Conservation (phyloP, 2,329 filamentous ascomycete species). For the Mariannaea sp. region DNA sequence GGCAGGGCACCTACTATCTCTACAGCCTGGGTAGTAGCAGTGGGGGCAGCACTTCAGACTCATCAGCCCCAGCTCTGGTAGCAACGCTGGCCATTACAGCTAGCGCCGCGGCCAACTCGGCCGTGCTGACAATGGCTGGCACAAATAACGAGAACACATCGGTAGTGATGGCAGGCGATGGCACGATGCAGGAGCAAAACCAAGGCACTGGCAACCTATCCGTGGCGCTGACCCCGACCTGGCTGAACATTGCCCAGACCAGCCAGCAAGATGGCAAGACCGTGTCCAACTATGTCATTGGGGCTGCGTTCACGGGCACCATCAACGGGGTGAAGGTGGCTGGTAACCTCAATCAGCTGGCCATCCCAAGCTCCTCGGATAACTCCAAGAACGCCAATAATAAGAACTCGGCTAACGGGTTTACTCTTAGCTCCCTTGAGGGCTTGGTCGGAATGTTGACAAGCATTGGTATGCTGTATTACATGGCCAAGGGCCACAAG, state of each 20-base stretch:
- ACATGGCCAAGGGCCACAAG: not conserved
- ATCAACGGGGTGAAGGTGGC: not conserved
- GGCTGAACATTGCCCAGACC: conserved; percentile 1
- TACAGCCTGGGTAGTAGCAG: no score
- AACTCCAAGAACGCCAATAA: not conserved
- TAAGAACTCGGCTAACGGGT: not conserved
- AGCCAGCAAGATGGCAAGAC: not conserved
- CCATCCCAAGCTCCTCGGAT: not conserved
- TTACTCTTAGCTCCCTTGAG: not conserved
- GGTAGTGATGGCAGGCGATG: not conserved
- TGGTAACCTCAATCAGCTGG: conserved; percentile 1
- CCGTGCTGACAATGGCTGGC: not conserved
- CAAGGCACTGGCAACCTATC: not conserved
- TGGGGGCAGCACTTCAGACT: no score
- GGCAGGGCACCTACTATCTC: no score
- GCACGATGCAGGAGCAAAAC: not conserved
- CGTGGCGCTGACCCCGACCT: not conserved
- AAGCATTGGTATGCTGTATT: conserved; percentile 4
- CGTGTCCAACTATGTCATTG: not conserved
- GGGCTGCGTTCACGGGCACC: conserved; percentile 2
- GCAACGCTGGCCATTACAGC: no score
- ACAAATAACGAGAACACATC: not conserved
- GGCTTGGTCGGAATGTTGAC: not conserved
- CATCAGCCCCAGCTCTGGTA: no score
- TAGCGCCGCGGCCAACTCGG: no score